A percentile compares a stretch with the other conserved stretches of the same genome.
Evolutionary conservation across 2,329 filamentous ascomycete genomes (phyloP).

Genomic region (Lachnellula willkommii): DNA sequence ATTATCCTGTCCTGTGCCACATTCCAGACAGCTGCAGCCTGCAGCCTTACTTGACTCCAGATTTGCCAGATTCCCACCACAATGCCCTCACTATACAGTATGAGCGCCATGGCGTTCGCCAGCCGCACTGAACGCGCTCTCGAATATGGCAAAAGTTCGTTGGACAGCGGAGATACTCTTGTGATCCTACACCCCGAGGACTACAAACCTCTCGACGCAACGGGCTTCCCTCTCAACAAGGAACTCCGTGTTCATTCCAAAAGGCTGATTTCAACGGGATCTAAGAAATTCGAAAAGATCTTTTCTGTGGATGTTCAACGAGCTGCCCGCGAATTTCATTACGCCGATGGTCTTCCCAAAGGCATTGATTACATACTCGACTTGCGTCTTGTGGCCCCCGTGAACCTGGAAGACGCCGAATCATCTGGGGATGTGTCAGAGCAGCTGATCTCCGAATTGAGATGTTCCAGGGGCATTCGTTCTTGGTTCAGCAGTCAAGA

Average conservation of each 20-base stretch:
- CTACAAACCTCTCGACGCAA: conserved; percentile 20
- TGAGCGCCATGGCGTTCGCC: neutral
- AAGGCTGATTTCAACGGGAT: conserved; percentile 43
- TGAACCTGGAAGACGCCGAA: conserved; percentile 53
- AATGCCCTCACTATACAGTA: neutral
- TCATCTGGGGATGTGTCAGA: conserved; percentile 32
- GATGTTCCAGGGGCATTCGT: conserved; percentile 49
- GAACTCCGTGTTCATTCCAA: conserved; percentile 42
- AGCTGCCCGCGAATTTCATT: conserved; percentile 34
- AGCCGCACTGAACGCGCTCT: neutral
- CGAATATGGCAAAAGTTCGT: neutral
- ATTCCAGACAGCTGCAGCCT: neutral
- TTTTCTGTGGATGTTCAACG: conserved; percentile 40
- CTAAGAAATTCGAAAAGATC: conserved; percentile 42
- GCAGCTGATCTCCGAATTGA: conserved; percentile 52
- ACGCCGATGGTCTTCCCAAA: conserved; percentile 27
- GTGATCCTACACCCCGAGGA: conserved; percentile 37
- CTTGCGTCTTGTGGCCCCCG: conserved; percentile 41
- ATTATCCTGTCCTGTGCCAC: neutral
- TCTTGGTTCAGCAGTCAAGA: conserved; percentile 46
- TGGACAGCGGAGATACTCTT: conserved; percentile 38
- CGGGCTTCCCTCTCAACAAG: conserved; percentile 27
- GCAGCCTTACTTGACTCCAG: neutral
- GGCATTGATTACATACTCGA: conserved; percentile 57
- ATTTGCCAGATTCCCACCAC: neutral